Conservation (phyloP, 805 yeast species). For the Cephaloascus albidus region DNA sequence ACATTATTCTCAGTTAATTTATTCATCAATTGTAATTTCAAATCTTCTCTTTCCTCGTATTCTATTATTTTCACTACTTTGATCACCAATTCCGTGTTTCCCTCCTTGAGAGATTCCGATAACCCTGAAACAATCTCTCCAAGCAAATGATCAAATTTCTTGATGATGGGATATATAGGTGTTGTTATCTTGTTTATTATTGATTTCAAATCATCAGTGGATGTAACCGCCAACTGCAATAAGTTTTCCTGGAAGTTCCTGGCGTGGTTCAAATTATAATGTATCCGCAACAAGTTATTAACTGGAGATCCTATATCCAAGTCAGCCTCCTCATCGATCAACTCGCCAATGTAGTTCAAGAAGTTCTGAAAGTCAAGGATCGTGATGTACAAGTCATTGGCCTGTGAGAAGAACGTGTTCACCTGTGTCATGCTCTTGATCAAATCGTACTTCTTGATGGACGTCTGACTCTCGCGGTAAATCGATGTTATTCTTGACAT, state of each 20-base stretch:
- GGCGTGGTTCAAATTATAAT: conserved; percentile 58
- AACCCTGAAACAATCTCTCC: conserved; percentile 57
- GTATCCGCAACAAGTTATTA: conserved; percentile 55
- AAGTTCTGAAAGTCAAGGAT: conserved; percentile 48
- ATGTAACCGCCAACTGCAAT: conserved; percentile 28
- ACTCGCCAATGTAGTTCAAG: conserved; percentile 35
- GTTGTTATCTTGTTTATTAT: conserved; percentile 50
- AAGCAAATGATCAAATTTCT: conserved; percentile 56
- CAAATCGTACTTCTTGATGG: conserved; percentile 59
- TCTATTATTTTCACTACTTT: conserved; percentile 73
- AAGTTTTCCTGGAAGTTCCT: conserved; percentile 77
- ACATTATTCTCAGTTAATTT: conserved; percentile 11
- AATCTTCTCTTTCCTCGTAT: conserved; percentile 71
- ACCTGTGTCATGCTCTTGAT: conserved; percentile 59
- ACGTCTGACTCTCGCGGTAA: conserved; percentile 45
- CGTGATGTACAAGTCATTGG: conserved; percentile 53
- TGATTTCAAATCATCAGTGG: conserved; percentile 55
- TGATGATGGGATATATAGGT: conserved; percentile 37
- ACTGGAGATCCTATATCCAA: conserved; percentile 36
- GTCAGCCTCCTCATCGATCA: conserved; percentile 37
- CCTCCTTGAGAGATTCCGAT: conserved; percentile 65
- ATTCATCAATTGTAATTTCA: conserved; percentile 29
- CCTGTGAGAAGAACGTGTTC: conserved; percentile 65
- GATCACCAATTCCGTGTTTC: conserved; percentile 57
- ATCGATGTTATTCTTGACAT: conserved; percentile 37